Base-by-base conservation (phyloP, 202 grass and related monocot species). In the Setaria italica region DNA sequence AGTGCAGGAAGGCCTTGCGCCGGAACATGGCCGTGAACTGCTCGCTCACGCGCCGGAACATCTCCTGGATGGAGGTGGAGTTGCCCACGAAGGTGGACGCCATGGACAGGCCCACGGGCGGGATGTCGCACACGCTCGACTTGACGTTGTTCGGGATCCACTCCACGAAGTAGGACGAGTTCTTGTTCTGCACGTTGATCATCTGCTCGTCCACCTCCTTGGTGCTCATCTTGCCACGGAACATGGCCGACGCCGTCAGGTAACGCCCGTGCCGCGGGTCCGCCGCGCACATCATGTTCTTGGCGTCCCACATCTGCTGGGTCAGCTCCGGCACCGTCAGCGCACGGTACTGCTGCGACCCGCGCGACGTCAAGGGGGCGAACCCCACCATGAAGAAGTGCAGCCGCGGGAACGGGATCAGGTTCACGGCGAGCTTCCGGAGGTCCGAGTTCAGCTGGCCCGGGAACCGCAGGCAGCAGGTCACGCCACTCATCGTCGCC, bases 301-400 rank as follows among this genome's bases (percentile, higher is more conserved):
- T 95, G 64, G 93, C 83, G 79, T 95, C 90, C 93, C 93, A 95
- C 93, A 95, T 95, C 84, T 95, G 93, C 83, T 95, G 93, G 59
- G 93, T 95, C 34, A 92, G 85, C 83, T 95, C 93, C 0, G 93
- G 93, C 41, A 95, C 93, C 4, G 93, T 90, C 59, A 95, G 79
- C 11, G 92, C 82, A 4, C 92, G 70, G 88, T 95, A 95, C 49
- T 85, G 78, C 90, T 95, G 92, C 34, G 92, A 92, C 20, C 92
- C 90, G 53, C 90, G 88, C 10, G 92, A 95, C 16, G 93, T 95
- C 32, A 95, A 80, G 20, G 93, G 93, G 9, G 93, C 90, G 54
- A 93, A 95, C 29, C 93, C 93, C 0, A 95, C 93, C 93, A 95
- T 95, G 90, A 95, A 95, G 85, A 95, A 95, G 82, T 95, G 93